phyloP scores from a whole-genome alignment of 768 basidiomycete genomes.

The Kwoniella shandongensis region DNA sequence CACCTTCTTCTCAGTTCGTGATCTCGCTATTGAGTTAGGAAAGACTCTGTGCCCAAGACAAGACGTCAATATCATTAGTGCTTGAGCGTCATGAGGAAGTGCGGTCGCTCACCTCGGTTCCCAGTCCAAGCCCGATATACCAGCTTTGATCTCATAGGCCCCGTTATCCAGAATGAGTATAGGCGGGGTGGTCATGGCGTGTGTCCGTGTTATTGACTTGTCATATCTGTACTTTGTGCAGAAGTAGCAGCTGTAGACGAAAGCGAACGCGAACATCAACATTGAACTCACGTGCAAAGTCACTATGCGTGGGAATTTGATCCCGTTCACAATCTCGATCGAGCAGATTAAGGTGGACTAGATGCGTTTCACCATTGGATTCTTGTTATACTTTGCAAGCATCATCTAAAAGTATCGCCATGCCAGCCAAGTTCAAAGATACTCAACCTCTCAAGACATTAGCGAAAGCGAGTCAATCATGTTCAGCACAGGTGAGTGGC shows the following conservation, averaged over 20 bases:
- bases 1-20: conserved; percentile 75
- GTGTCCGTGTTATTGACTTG: too few relatives aligned
- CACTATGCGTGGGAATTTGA: too few relatives aligned
- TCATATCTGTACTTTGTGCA: too few relatives aligned
- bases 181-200: conserved; percentile 42
- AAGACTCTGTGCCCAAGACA: conserved; percentile 59
- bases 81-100: neutral
- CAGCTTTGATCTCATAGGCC: conserved; percentile 75
- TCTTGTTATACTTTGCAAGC: too few relatives aligned
- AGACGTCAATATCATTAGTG: neutral
- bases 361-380: too few relatives aligned
- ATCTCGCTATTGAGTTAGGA: conserved; percentile 78
- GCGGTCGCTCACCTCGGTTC: conserved; percentile 31
- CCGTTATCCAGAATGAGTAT: conserved; percentile 84
- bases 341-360: too few relatives aligned
- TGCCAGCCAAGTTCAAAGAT: conserved; percentile 34
- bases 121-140: conserved; percentile 56
- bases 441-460: conserved; percentile 44
- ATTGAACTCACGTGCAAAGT: too few relatives aligned
- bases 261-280: too few relatives aligned
- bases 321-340: too few relatives aligned
- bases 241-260: too few relatives aligned
- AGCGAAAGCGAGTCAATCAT: conserved; percentile 44
- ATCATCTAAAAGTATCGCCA: too few relatives aligned
- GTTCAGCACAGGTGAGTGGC: conserved; percentile 44